These are phyloP conservation scores for Chlamydomonas eustigma DNA, from an alignment of 139 green algal genomes.

Conservation along the genomic window DNA sequence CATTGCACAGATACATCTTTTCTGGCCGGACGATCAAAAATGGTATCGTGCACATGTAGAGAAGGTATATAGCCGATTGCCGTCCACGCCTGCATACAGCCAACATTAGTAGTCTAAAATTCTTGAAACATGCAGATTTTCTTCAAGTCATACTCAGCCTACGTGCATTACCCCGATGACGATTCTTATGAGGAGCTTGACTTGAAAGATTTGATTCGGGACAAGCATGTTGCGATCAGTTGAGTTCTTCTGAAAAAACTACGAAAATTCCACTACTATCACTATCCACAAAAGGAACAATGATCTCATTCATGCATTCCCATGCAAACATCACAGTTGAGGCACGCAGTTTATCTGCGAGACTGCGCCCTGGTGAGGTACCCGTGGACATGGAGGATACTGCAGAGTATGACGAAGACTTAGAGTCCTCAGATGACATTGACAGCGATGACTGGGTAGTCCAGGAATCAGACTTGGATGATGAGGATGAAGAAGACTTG, in stretches of 20 bases:
- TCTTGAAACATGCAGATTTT: not conserved
- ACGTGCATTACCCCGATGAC: slow-evolving; percentile 47
- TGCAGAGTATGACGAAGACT: slow-evolving; percentile 22
- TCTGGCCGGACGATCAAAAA: slow-evolving; percentile 4
- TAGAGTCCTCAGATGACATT: not conserved
- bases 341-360: not conserved
- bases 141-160: slow-evolving; percentile 10
- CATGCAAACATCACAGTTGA: slow-evolving; percentile 46
- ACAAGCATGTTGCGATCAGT: slow-evolving; percentile 46
- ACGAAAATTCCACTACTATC: too few species aligned
- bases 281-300: too few species aligned
- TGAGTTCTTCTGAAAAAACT: slow-evolving; percentile 6
- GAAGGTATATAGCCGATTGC: not conserved
- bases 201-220: slow-evolving; percentile 37
- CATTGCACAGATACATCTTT: not conserved
- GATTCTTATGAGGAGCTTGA: slow-evolving; percentile 49
- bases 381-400: slow-evolving; percentile 26
- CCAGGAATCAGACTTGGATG: not conserved
- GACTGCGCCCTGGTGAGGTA: slow-evolving; percentile 31
- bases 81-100: not conserved
- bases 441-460: slow-evolving; percentile 5
- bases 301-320: too few species aligned
- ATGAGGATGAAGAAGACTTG: slow-evolving; percentile 3
- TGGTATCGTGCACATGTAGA: not conserved
- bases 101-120: not conserved